These are phyloP conservation scores for Aureobasidium lini DNA, from an alignment of 2,329 filamentous ascomycete species.

Conservation along the genomic window DNA sequence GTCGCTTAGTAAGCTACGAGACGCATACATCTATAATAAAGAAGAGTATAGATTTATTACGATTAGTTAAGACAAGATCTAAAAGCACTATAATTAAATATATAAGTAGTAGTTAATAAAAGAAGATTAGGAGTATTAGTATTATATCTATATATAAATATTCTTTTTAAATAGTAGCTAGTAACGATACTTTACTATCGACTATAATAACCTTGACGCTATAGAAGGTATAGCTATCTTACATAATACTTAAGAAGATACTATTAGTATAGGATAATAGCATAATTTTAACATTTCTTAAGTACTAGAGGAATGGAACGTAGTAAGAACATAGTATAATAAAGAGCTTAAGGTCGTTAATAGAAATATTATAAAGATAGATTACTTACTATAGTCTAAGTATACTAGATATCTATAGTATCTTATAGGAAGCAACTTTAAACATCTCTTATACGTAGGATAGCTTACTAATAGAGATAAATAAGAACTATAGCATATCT, in stretches of 20 bases:
- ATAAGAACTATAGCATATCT: not conserved
- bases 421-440: not conserved
- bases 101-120: not conserved
- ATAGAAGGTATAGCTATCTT: not conserved
- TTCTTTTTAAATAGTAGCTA: not conserved
- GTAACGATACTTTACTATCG: slow-evolving; percentile 5
- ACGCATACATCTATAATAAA: not conserved
- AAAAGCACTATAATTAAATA: not conserved
- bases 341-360: not conserved
- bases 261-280: not conserved
- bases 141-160: not conserved
- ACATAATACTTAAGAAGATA: not conserved
- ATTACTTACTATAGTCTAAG: slow-evolving; percentile 16
- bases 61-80: not conserved
- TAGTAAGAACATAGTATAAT: not conserved
- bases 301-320: not conserved
- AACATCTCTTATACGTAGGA: slow-evolving; percentile 15
- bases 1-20: not conserved
- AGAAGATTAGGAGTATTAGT: not conserved
- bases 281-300: not conserved
- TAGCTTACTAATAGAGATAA: slow-evolving; percentile 12
- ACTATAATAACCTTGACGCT: not conserved
- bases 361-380: not conserved
- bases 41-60: not conserved
- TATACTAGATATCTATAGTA: slow-evolving; percentile 14